These are phyloP conservation scores for Diutina pseudorugosa DNA, from an alignment of 1,139 yeast species.

Conservation along the genomic window DNA sequence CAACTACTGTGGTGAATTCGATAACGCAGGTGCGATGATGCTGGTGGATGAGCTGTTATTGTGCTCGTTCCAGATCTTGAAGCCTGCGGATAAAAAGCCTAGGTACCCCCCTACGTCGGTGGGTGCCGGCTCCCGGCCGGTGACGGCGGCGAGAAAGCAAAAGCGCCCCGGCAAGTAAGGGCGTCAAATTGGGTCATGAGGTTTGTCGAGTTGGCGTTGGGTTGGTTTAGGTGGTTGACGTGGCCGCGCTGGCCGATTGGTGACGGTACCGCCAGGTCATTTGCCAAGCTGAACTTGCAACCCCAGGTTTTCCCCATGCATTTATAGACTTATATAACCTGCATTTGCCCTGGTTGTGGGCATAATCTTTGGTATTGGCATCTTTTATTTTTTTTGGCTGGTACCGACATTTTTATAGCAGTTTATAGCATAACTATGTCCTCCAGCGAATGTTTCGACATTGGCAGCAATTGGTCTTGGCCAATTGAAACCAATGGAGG, in stretches of 20 bases:
- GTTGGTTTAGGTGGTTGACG: slow-evolving; percentile 4
- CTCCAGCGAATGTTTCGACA: background rate
- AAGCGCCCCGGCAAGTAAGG: slow-evolving; percentile 45
- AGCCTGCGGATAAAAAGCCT: slow-evolving; percentile 93
- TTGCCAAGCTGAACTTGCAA: background rate
- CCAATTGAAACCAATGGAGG: background rate
- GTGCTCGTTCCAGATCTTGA: slow-evolving; percentile 94
- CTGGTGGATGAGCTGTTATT: slow-evolving; percentile 38
- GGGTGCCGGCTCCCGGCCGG: slow-evolving; percentile 41
- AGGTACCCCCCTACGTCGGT: slow-evolving; percentile 46
- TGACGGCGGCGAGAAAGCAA: slow-evolving; percentile 61
- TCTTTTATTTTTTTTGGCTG: background rate
- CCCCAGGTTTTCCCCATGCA: background rate
- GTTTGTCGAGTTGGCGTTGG: background rate
- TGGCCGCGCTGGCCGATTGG: slow-evolving; percentile 4
- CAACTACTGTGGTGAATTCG: slow-evolving; percentile 4
- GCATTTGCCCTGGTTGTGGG: background rate
- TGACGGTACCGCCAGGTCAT: background rate
- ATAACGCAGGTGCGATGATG: slow-evolving; percentile 5
- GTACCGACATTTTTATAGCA: slow-evolving; percentile 1
- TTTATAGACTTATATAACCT: slow-evolving; percentile 4
- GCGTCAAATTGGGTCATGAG: background rate
- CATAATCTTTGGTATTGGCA: background rate
- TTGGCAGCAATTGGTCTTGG: background rate
- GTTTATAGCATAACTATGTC: slow-evolving; percentile 4